Evolutionary conservation across 805 yeast species (phyloP).

Genomic region (Ogataea chonburiensis): DNA sequence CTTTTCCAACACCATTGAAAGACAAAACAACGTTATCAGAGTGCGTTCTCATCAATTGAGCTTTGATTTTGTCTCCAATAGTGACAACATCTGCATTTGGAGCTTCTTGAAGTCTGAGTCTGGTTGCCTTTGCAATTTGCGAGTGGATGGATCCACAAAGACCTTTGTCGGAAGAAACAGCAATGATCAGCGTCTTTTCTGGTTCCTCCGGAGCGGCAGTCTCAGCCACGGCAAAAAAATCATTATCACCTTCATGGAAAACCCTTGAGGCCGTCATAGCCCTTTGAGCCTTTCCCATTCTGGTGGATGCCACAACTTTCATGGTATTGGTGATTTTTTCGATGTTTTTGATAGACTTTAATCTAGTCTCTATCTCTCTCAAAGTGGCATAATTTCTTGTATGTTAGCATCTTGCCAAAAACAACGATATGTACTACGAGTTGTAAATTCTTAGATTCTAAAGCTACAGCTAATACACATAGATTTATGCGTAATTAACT

Average conservation of each 20-base stretch:
- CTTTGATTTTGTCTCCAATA: conserved; percentile 92
- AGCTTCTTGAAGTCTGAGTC: conserved; percentile 58
- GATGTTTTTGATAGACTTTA: conserved; percentile 97
- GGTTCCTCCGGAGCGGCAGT: conserved; percentile 51
- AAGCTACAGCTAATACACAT: too few relatives aligned
- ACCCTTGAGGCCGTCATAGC: conserved; percentile 88
- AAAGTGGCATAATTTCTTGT: conserved; percentile 92
- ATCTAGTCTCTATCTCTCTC: conserved; percentile 97
- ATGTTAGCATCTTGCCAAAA: conserved; percentile 19
- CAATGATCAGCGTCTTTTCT: conserved; percentile 73
- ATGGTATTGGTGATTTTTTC: conserved; percentile 99
- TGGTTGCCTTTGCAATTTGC: conserved; percentile 86
- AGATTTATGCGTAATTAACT: too few relatives aligned
- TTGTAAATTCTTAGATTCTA: too few relatives aligned
- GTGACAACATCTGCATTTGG: conserved; percentile 78
- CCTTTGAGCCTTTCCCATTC: conserved; percentile 91
- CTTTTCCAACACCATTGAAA: conserved; percentile 92
- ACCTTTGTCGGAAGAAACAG: conserved; percentile 95
- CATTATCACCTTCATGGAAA: conserved; percentile 75
- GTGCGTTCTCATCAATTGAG: conserved; percentile 83
- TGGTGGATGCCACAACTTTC: conserved; percentile 98
- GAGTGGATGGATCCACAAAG: conserved; percentile 98
- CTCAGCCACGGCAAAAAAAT: conserved; percentile 80
- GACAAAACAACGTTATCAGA: conserved; percentile 66
- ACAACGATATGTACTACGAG: too few relatives aligned